These are phyloP conservation scores for Stachybotrys chartarum DNA, from an alignment of 2,329 filamentous ascomycete species.

Conservation along the genomic window DNA sequence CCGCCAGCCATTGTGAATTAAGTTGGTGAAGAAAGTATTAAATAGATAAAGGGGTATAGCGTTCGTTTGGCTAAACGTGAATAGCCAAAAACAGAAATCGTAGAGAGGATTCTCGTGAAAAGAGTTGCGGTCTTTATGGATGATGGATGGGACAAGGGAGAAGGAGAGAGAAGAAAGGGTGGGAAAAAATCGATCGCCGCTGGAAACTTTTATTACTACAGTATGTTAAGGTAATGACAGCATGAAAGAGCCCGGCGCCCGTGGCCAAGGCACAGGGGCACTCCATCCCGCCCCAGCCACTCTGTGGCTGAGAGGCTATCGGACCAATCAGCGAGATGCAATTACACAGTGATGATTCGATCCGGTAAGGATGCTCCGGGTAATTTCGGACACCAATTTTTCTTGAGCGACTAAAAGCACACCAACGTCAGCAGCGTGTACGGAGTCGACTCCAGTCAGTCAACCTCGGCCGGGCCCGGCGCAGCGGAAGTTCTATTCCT, in stretches of 20 bases:
- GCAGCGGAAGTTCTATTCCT: not conserved
- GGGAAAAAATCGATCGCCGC: conserved; percentile 12
- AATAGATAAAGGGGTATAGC: conserved; percentile 5
- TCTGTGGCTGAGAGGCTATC: conserved; percentile 9
- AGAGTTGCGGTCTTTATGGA: conserved; percentile 9
- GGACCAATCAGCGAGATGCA: conserved; percentile 28
- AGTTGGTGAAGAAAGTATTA: conserved; percentile 8
- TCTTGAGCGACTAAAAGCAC: not conserved
- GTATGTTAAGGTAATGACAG: conserved; percentile 23
- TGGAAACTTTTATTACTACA: conserved; percentile 19
- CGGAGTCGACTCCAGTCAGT: no score
- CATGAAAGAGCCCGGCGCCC: conserved; percentile 16
- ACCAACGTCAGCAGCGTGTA: no score
- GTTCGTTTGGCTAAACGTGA: conserved; percentile 4
- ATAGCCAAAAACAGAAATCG: conserved; percentile 5
- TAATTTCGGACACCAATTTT: conserved; percentile 21
- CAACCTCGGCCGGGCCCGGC: not conserved
- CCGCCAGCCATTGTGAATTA: conserved; percentile 36
- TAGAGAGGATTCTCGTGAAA: conserved; percentile 1
- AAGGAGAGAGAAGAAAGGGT: conserved; percentile 8
- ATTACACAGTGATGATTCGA: conserved; percentile 22
- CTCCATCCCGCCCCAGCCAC: not conserved
- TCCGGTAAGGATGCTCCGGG: conserved; percentile 19
- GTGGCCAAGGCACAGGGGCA: not conserved
- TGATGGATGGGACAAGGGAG: conserved; percentile 11